Percentiles rank a stretch among this genome's conserved stretches.
Conservation (phyloP, 495 filamentous ascomycete species). For the Acidiella bohemica region DNA sequence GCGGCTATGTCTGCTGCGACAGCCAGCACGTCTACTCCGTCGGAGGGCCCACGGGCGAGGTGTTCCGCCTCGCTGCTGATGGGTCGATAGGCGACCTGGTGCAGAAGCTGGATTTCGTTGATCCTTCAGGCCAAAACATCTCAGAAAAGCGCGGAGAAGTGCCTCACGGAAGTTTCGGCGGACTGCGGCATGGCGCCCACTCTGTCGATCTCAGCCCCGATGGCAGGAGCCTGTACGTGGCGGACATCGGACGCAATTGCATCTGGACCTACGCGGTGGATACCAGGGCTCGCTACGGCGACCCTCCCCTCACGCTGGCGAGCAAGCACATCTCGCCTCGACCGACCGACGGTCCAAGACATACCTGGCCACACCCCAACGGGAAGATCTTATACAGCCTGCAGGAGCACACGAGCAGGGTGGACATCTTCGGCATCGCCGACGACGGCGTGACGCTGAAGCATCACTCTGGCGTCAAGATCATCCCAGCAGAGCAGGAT, state of each 20-base stretch:
- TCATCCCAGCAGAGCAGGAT: slow-evolving; percentile 15
- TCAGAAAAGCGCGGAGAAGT: slow-evolving; percentile 6
- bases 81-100: slow-evolving; percentile 12
- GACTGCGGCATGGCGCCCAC: slow-evolving; percentile 22
- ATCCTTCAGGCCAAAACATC: slow-evolving; percentile 11
- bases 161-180: slow-evolving; percentile 19
- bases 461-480: slow-evolving; percentile 11
- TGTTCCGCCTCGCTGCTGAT: slow-evolving; percentile 13
- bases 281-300: not conserved
- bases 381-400: slow-evolving; percentile 15
- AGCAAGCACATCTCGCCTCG: slow-evolving; percentile 13
- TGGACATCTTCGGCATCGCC: slow-evolving; percentile 14
- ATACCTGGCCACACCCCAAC: slow-evolving; percentile 17
- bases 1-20: slow-evolving; percentile 19
- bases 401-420: slow-evolving; percentile 20
- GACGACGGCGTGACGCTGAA: slow-evolving; percentile 12
- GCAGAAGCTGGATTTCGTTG: slow-evolving; percentile 17
- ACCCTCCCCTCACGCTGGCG: slow-evolving; percentile 8
- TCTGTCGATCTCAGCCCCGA: slow-evolving; percentile 17
- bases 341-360: slow-evolving; percentile 17
- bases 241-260: slow-evolving; percentile 18
- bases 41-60: slow-evolving; percentile 19
- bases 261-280: slow-evolving; percentile 15
- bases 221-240: slow-evolving; percentile 14
- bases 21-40: slow-evolving; percentile 15